Evolutionary conservation across 306 rosid species (phyloP), one percentile per base, ranked within the genome.

Genomic region (Rubus parviflorus): DNA sequence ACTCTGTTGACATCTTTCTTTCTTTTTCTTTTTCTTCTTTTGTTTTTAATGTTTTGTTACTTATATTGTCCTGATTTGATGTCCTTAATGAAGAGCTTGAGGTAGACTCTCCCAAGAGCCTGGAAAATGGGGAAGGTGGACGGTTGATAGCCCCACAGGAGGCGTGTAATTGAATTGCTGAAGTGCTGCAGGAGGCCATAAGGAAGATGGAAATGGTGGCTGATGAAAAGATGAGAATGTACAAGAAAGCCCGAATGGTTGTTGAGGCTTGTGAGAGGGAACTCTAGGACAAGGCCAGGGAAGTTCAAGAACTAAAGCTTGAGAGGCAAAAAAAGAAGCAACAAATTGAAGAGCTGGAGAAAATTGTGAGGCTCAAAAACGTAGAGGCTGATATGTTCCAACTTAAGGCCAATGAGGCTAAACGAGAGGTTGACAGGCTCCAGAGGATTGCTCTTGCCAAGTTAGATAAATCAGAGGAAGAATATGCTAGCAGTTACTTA

Each of bases 351-450:
- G 97, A 92, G 81, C 88, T 95, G 73, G 97, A 95, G 90, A 95
- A 88, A 85, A 95, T 95, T 69, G 99, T 95, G 76, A 81, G 99
- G 85, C 99, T 95, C 52, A 90, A 95, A 83, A 89, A 75, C 68
- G 99, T 97, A 45, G 99, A 95, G 83, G 97, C 94, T 75, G 99
- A 95, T 70, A 92, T 95, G 99, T 95, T 95, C 90, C 97, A 92
- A 74, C 88, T 80, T 61, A 95, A 95, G 87, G 97, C 97, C 58
- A 89, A 89, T 37, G 99, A 95, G 84, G 99, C 99, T 11, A 95
- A 95, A 83, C 89, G 94, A 62, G 99, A 95, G 75, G 97, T 96
- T 40, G 97, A 95, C 75, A 90, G 89, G 86, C 97, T 96, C 80
- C 98, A 92, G 80, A 91, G 92, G 83, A 92, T 96, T 74, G 88